phyloP scores from a whole-genome alignment of 2,329 filamentous ascomycete genomes.

The Ramularia collo-cygni region DNA sequence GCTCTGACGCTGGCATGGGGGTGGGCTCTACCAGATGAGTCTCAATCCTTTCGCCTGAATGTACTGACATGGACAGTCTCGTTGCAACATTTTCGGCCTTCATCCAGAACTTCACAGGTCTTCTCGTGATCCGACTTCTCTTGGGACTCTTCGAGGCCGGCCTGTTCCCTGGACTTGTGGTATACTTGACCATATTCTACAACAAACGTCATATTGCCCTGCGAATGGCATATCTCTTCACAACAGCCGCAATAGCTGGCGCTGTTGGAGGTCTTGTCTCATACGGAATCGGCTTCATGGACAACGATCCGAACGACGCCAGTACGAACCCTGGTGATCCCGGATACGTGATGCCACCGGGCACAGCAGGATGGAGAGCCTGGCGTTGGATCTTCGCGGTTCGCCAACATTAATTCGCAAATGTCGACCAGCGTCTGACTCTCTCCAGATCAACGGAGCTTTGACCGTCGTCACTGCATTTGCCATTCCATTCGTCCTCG shows the following conservation, averaged over 20 bases:
- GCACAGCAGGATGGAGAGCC: slow-evolving; percentile 53
- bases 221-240: slow-evolving; percentile 65
- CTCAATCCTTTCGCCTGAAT: too few relatives aligned
- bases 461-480: slow-evolving; percentile 49
- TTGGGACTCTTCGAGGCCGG: slow-evolving; percentile 11
- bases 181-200: slow-evolving; percentile 70
- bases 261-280: slow-evolving; percentile 65
- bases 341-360: too few relatives aligned
- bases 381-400: slow-evolving; percentile 64
- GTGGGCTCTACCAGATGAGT: too few relatives aligned
- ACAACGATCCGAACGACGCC: slow-evolving; percentile 32
- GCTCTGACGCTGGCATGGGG: slow-evolving; percentile 8
- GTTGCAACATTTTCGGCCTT: slow-evolving; percentile 8
- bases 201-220: slow-evolving; percentile 64
- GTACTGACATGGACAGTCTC: too few relatives aligned
- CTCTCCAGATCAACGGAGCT: slow-evolving; percentile 46
- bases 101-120: slow-evolving; percentile 6
- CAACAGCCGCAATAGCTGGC: slow-evolving; percentile 62
- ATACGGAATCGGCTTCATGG: slow-evolving; percentile 65
- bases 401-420: background rate
- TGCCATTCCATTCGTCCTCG: slow-evolving; percentile 49
- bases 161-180: slow-evolving; percentile 1
- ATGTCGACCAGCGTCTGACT: background rate
- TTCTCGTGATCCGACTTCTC: slow-evolving; percentile 9
- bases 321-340: background rate